Evolutionary conservation across 768 basidiomycete genomes (phyloP).

Genomic region (Boletus vermiculosoides): DNA sequence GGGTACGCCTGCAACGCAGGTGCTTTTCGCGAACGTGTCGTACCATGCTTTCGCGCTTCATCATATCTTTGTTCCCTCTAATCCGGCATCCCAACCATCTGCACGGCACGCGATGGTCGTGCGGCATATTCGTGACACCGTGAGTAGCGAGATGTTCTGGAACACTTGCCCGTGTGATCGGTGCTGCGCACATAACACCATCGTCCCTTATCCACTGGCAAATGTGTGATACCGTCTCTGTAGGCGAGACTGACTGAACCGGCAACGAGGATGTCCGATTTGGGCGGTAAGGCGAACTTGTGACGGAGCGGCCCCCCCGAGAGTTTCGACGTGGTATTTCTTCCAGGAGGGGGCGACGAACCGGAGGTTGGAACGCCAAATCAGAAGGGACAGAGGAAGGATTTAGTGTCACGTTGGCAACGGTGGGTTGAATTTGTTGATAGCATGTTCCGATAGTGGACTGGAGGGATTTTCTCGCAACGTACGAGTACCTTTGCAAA

Average conservation of each 20-base stretch:
- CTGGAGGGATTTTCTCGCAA: not conserved
- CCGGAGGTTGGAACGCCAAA: not conserved
- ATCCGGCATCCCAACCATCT: constrained; percentile 11
- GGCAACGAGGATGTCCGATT: constrained; percentile 3
- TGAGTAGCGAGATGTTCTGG: constrained; percentile 15
- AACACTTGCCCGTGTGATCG: not conserved
- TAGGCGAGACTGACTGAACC: not conserved
- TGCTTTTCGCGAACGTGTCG: constrained; percentile 19
- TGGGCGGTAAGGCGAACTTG: not conserved
- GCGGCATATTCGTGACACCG: not conserved
- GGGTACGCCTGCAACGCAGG: constrained; percentile 7
- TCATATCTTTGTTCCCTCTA: not conserved
- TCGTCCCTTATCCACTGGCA: constrained; percentile 11
- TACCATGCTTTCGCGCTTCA: constrained; percentile 19
- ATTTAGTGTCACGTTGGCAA: not conserved
- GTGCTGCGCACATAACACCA: not conserved
- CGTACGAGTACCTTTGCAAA: not conserved
- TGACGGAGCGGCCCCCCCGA: not conserved
- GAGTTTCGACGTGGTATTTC: not conserved
- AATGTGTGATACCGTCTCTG: not conserved
- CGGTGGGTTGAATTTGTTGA: not conserved
- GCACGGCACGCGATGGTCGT: not conserved
- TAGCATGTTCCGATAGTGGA: not conserved
- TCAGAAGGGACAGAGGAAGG: not conserved
- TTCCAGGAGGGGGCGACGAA: no score